Conservation (phyloP, 2,329 filamentous ascomycete genomes). For the Talaromyces rugulosus region DNA sequence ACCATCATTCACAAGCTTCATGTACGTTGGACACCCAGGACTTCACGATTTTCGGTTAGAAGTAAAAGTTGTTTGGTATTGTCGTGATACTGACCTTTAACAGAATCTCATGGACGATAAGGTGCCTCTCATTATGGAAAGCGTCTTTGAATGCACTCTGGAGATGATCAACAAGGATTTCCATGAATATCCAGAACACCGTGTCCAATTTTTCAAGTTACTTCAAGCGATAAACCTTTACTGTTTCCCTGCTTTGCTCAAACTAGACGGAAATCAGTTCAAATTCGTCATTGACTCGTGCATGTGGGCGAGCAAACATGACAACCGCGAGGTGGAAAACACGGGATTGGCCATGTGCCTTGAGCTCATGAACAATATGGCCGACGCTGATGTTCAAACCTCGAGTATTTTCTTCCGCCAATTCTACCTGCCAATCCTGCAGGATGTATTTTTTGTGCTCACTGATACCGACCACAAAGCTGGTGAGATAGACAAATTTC, state of each 20-base stretch:
- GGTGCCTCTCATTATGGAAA: conserved; percentile 95
- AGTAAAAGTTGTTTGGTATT: conserved; percentile 20
- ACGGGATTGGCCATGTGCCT: conserved; percentile 97
- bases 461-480: conserved; percentile 98
- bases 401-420: conserved; percentile 96
- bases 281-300: conserved; percentile 99
- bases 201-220: conserved; percentile 99
- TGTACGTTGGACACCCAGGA: conserved; percentile 63
- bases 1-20: conserved; percentile 95
- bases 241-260: conserved; percentile 91
- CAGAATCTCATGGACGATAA: conserved; percentile 96
- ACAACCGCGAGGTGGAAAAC: conserved; percentile 95
- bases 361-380: conserved; percentile 95
- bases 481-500: conserved; percentile 41
- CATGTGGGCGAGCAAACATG: conserved; percentile 99
- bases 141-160: conserved; percentile 95
- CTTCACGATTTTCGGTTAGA: conserved; percentile 49
- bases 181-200: conserved; percentile 96
- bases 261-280: conserved; percentile 93
- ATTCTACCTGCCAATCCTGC: conserved; percentile 91
- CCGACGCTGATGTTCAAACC: conserved; percentile 79
- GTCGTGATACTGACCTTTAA: conserved; percentile 27
- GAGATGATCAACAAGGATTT: conserved; percentile 99
- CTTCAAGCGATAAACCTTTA: conserved; percentile 93
- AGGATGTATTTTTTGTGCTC: conserved; percentile 97